phyloP scores from a whole-genome alignment of 2,329 filamentous ascomycete genomes.

The Metarhizium sp. region DNA sequence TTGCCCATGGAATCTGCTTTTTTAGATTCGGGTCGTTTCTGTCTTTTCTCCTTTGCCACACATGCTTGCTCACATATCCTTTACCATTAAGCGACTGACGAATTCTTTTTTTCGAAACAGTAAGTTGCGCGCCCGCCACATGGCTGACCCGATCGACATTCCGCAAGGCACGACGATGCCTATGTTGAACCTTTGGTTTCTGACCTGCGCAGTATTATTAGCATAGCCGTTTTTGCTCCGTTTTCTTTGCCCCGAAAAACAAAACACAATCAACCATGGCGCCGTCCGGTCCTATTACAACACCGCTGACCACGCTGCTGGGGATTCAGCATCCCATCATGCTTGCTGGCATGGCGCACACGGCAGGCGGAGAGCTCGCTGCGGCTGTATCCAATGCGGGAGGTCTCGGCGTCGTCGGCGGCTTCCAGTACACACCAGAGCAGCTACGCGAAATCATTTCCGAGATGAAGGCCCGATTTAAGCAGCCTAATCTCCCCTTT shows the following conservation, averaged over 20 bases:
- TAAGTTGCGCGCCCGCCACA: neutral
- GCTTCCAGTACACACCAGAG: slow-evolving; percentile 60
- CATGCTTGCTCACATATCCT: neutral
- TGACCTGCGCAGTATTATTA: neutral
- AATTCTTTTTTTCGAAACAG: neutral
- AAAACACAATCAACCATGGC: slow-evolving; percentile 23
- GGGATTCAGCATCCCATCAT: slow-evolving; percentile 82
- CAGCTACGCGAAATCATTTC: slow-evolving; percentile 74
- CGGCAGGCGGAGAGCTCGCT: slow-evolving; percentile 67
- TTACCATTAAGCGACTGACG: neutral
- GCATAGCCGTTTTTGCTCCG: neutral
- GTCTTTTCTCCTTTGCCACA: neutral
- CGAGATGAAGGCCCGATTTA: slow-evolving; percentile 72
- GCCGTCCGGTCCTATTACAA: slow-evolving; percentile 50
- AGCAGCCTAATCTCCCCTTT: slow-evolving; percentile 63
- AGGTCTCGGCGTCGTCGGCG: slow-evolving; percentile 68
- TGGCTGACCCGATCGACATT: neutral
- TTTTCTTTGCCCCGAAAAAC: neutral
- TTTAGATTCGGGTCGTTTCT: neutral
- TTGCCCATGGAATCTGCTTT: neutral
- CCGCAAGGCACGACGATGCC: neutral
- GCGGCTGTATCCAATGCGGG: slow-evolving; percentile 85
- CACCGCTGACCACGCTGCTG: slow-evolving; percentile 69
- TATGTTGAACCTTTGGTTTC: neutral
- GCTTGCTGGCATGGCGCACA: slow-evolving; percentile 88